A percentile compares a stretch with the other conserved stretches of the same genome.
Conservation (phyloP, 1,284 basidiomycete species). For the Chalciporus sp. region DNA sequence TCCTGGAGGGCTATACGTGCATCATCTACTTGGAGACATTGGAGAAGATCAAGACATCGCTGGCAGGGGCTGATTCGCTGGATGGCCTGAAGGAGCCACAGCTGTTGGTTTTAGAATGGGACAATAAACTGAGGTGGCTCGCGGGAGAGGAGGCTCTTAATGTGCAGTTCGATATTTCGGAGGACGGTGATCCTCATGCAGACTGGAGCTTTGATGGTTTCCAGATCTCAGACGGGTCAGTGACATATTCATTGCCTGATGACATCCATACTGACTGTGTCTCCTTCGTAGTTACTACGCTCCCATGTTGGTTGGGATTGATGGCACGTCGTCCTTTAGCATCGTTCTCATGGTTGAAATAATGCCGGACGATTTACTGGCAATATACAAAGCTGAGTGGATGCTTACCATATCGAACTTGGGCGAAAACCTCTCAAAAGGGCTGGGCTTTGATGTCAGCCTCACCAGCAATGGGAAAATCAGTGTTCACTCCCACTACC, state of each 20-base stretch:
- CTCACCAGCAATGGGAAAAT: no score
- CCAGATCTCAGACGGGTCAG: not conserved
- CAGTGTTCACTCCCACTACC: no score
- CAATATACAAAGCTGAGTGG: no score
- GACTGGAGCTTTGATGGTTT: no score
- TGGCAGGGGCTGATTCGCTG: not conserved
- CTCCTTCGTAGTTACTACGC: not conserved
- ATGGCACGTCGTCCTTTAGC: not conserved
- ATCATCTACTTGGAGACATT: not conserved
- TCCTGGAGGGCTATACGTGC: not conserved
- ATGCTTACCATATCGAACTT: not conserved
- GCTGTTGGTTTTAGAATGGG: not conserved
- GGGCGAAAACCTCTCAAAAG: not conserved
- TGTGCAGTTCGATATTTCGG: no score
- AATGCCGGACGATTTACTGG: no score
- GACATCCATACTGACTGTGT: no score
- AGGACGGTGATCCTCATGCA: no score
- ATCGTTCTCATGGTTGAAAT: not conserved
- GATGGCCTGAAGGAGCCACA: not conserved
- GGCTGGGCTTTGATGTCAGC: no score
- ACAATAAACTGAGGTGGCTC: not conserved
- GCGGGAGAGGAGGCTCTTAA: no score
- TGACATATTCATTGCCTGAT: not conserved
- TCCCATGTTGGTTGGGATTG: not conserved
- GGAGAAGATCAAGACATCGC: not conserved